Conservation (phyloP, 2,329 filamentous ascomycete genomes). For the Orbilia oligospora region DNA sequence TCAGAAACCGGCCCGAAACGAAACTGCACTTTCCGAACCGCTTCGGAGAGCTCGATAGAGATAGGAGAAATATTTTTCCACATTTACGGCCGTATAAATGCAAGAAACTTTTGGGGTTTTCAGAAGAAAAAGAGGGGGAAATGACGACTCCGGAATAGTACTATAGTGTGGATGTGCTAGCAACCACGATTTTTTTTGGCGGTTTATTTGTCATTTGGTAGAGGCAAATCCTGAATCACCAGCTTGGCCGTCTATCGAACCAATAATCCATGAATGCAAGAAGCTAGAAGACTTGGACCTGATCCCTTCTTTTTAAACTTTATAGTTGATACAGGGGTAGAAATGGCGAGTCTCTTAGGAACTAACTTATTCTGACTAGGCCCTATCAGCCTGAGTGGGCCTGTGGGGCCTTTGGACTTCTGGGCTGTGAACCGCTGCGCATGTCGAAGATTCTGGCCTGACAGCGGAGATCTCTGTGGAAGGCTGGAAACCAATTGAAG, state of each 20-base stretch:
- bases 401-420: constrained; percentile 4
- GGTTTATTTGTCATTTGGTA: constrained; percentile 2
- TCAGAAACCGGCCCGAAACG: constrained; percentile 31
- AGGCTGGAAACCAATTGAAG: not conserved
- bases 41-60: constrained; percentile 44
- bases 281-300: not conserved
- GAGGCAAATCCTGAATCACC: constrained; percentile 9
- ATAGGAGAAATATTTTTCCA: constrained; percentile 5
- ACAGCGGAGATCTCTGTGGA: constrained; percentile 6
- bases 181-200: not conserved
- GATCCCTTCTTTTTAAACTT: constrained; percentile 32
- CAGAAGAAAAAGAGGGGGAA: not conserved
- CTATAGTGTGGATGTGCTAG: not conserved
- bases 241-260: constrained; percentile 1
- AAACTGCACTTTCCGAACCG: constrained; percentile 50
- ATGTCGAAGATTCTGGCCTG: constrained; percentile 14
- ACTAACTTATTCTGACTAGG: constrained; percentile 9
- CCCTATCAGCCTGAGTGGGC: not conserved
- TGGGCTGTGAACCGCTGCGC: not conserved
- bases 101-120: not conserved
- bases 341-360: not conserved
- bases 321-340: constrained; percentile 5
- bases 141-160: not conserved
- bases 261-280: not conserved
- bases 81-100: not conserved